These are phyloP conservation scores for Fraxinus sp. DNA, from an alignment of 305 asterid species.

Conservation along the genomic window DNA sequence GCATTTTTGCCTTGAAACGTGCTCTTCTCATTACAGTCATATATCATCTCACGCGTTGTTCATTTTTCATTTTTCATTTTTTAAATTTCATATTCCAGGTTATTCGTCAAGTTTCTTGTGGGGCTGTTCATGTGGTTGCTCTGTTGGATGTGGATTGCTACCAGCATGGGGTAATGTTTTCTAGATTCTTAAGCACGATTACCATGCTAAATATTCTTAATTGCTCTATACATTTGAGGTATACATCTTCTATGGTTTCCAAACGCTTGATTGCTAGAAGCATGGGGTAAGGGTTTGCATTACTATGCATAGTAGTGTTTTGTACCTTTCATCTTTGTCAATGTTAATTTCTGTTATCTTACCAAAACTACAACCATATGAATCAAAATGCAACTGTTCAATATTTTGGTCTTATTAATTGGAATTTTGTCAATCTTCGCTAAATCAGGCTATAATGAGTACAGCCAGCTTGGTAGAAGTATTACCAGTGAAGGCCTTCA, in stretches of 20 bases:
- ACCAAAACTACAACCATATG: conserved; percentile 20
- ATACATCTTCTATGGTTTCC: conserved; percentile 4
- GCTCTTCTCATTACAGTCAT: too few species aligned
- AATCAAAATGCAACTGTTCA: conserved; percentile 25
- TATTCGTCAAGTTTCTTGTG: conserved; percentile 88
- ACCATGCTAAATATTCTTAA: conserved; percentile 10
- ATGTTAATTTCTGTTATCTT: conserved; percentile 14
- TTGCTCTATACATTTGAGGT: background rate
- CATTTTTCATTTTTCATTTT: too few species aligned
- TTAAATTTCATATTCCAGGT: conserved; percentile 40
- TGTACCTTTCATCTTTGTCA: conserved; percentile 8
- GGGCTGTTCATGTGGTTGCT: conserved; percentile 90
- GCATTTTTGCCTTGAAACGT: too few species aligned
- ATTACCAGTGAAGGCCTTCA: conserved; percentile 91
- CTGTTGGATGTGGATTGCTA: conserved; percentile 82
- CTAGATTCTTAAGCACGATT: background rate
- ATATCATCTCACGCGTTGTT: too few species aligned
- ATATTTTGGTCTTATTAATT: conserved; percentile 38
- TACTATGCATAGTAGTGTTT: background rate
- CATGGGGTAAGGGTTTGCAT: background rate
- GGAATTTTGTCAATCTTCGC: conserved; percentile 50
- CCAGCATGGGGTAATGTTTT: conserved; percentile 84
- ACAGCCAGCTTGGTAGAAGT: conserved; percentile 98
- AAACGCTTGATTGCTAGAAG: background rate
- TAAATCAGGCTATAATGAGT: conserved; percentile 95